phyloP scores from a whole-genome alignment of 75 land plant species.

The Pinus albicaulis region DNA sequence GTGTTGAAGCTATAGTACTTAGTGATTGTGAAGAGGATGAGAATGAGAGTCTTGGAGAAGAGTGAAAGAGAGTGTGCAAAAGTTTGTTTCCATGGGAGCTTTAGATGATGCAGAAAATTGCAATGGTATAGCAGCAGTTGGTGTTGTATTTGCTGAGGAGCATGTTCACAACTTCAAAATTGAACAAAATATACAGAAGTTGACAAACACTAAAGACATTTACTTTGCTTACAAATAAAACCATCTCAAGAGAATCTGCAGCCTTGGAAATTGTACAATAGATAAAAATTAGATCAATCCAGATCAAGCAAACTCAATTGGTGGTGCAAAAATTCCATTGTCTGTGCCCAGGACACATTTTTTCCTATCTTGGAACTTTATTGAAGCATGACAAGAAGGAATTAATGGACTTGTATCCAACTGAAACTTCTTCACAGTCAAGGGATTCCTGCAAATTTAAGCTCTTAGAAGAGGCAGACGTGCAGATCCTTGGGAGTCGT shows the following conservation, averaged over 20 bases:
- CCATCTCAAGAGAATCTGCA: background rate
- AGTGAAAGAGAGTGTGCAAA: background rate
- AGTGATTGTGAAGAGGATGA: conserved; percentile 19
- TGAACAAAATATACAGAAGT: background rate
- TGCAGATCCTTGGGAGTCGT: background rate
- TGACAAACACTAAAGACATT: background rate
- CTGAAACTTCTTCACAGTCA: background rate
- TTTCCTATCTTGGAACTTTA: background rate
- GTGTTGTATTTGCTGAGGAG: background rate
- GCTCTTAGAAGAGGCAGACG: background rate
- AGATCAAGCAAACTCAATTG: background rate
- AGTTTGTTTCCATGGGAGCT: background rate
- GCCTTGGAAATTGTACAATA: background rate
- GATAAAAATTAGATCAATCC: background rate
- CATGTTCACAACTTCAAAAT: background rate
- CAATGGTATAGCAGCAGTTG: background rate
- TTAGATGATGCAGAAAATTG: background rate
- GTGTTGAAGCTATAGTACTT: conserved; percentile 14
- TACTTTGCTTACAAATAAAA: background rate
- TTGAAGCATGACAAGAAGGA: background rate
- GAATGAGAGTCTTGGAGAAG: background rate
- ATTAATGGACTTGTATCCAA: background rate
- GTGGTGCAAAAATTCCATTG: background rate
- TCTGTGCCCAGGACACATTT: background rate
- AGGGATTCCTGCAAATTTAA: background rate